Evolutionary conservation across 495 filamentous ascomycete species (phyloP).

Genomic region (Hypoxylon intermedium): DNA sequence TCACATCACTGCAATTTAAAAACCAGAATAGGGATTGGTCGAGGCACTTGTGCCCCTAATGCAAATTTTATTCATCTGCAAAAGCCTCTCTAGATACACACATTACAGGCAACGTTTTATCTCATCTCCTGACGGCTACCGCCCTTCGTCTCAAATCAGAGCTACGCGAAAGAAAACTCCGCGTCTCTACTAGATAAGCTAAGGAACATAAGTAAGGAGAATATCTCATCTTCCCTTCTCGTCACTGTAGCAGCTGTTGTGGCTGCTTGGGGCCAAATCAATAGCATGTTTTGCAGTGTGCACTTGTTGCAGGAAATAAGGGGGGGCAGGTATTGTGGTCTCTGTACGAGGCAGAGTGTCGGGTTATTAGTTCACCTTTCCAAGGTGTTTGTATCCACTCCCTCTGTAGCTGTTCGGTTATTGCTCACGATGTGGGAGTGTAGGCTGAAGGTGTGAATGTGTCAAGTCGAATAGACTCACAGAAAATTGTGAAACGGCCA

Average conservation of each 20-base stretch:
- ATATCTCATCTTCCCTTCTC: conserved; percentile 5
- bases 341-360: neutral
- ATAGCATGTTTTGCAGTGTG: neutral
- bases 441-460: neutral
- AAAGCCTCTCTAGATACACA: conserved; percentile 41
- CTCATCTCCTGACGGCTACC: neutral
- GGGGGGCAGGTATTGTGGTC: neutral
- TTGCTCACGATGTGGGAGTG: conserved; percentile 7
- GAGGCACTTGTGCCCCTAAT: conserved; percentile 39
- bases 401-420: conserved; percentile 11
- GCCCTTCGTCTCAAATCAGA: conserved; percentile 12
- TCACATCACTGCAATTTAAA: too few species aligned
- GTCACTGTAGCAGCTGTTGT: neutral
- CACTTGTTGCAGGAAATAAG: neutral
- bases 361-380: conserved; percentile 5
- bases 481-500: conserved; percentile 13
- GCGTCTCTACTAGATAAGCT: conserved; percentile 2
- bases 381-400: neutral
- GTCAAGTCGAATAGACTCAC: conserved; percentile 12
- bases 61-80: conserved; percentile 42
- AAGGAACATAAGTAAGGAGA: conserved; percentile 2
- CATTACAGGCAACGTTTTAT: neutral
- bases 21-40: neutral
- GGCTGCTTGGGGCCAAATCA: neutral
- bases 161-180: conserved; percentile 10